Conservation (phyloP, 2,329 filamentous ascomycete species). For the Pyrenochaeta sp. region DNA sequence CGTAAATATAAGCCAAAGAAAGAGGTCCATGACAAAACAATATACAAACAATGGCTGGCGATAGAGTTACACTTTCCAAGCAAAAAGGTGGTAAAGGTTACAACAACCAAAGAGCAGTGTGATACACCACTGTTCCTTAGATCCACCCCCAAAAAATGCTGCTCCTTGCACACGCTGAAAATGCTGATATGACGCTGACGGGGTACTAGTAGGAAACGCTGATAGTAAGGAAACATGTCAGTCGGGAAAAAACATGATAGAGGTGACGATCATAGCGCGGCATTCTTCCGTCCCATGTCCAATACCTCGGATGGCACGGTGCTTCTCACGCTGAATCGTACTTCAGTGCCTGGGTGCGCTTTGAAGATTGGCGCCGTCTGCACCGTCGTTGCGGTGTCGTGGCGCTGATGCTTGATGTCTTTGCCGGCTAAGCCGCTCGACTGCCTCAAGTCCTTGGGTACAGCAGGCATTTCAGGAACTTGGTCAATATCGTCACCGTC, state of each 20-base stretch:
- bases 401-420: conserved; percentile 44
- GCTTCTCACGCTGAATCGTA: conserved; percentile 49
- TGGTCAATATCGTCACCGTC: conserved; percentile 29
- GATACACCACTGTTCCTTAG: not conserved
- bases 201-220: conserved; percentile 8
- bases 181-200: conserved; percentile 6
- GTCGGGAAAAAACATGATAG: not conserved
- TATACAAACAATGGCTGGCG: too few species aligned
- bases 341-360: conserved; percentile 51
- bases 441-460: conserved; percentile 30
- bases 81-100: too few species aligned
- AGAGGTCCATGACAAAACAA: too few species aligned
- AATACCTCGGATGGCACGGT: conserved; percentile 50
- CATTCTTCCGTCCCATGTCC: conserved; percentile 38
- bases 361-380: conserved; percentile 53
- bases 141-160: not conserved
- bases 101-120: too few species aligned
- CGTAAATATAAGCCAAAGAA: too few species aligned
- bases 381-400: conserved; percentile 40
- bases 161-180: not conserved
- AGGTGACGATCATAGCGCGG: conserved; percentile 19
- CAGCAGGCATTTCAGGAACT: conserved; percentile 41
- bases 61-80: too few species aligned
- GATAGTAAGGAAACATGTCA: not conserved
- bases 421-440: conserved; percentile 38